Conservation (phyloP, 306 rosid species). For the apple (Malus domestica) region ASM211411v1 NC_041790.1:1639001-1639500, state of each 20-base stretch:
- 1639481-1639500: neutral
- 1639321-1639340: neutral
- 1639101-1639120: slow-evolving; percentile 78
- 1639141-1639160: slow-evolving; percentile 64
- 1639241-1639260: neutral
- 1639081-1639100: slow-evolving; percentile 77
- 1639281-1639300: neutral
- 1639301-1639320: neutral
- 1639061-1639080: slow-evolving; percentile 77
- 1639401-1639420: neutral
- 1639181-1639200: neutral
- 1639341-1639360: neutral
- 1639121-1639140: slow-evolving; percentile 79
- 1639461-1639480: neutral
- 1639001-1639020: neutral
- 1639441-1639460: neutral
- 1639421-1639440: neutral
- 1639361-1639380: neutral
- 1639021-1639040: neutral
- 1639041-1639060: slow-evolving; percentile 8
- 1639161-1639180: neutral
- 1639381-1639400: neutral
- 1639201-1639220: neutral
- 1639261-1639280: neutral
- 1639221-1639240: neutral